Conservation (phyloP, 1,284 basidiomycete genomes). For the Tilletia caries region DNA sequence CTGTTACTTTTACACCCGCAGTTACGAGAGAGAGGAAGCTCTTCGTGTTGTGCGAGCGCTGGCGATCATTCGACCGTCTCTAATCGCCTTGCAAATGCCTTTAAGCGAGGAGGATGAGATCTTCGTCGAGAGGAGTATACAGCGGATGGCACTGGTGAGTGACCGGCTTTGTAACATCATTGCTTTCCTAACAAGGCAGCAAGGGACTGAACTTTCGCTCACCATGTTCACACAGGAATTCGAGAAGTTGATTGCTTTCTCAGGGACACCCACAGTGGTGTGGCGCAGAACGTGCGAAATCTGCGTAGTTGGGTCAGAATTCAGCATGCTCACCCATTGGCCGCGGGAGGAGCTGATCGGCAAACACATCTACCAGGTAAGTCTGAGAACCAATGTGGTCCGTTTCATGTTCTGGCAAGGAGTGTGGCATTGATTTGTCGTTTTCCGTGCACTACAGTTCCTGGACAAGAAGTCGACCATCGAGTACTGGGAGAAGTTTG, state of each 20-base stretch:
- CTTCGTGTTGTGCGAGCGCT: slow-evolving; percentile 88
- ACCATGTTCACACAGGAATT: no score
- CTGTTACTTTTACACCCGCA: slow-evolving; percentile 49
- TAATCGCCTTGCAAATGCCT: slow-evolving; percentile 78
- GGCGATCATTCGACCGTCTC: slow-evolving; percentile 86
- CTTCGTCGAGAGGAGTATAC: slow-evolving; percentile 92
- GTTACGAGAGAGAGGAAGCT: slow-evolving; percentile 93
- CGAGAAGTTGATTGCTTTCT: slow-evolving; percentile 93
- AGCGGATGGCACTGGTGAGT: slow-evolving; percentile 80
- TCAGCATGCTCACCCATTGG: slow-evolving; percentile 75
- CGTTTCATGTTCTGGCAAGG: background rate
- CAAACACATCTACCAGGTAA: slow-evolving; percentile 45
- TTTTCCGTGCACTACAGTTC: slow-evolving; percentile 21
- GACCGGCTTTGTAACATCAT: no score
- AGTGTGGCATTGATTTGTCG: background rate
- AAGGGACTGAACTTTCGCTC: no score
- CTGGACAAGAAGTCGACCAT: slow-evolving; percentile 50
- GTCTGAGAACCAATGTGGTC: background rate
- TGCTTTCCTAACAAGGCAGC: no score
- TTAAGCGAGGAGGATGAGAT: slow-evolving; percentile 50
- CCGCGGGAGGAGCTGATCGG: slow-evolving; percentile 46
- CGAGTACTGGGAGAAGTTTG: slow-evolving; percentile 53
- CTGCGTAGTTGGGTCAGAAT: slow-evolving; percentile 91
- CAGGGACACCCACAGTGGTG: slow-evolving; percentile 97
- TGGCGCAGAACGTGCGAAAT: slow-evolving; percentile 98